Evolutionary conservation across 164 flowering plant species (phyloP).

Genomic region (Akebia trifoliata): DNA sequence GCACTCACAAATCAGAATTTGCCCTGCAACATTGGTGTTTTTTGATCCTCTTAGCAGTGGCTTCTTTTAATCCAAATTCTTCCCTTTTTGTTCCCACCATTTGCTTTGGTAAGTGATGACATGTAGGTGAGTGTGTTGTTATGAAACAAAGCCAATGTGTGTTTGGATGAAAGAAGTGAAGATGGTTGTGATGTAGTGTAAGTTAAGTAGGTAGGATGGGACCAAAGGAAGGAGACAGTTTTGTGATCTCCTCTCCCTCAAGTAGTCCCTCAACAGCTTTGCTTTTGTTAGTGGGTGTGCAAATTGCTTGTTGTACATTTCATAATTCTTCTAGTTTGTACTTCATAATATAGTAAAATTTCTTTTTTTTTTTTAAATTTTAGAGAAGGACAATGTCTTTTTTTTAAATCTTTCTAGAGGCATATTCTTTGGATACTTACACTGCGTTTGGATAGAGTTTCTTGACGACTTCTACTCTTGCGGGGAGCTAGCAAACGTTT

Average conservation of each 20-base stretch:
- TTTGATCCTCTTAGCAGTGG: neutral
- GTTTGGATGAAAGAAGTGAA: neutral
- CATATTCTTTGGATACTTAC: too few species aligned
- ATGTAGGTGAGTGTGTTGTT: neutral
- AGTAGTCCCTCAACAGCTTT: constrained; percentile 1
- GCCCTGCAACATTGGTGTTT: neutral
- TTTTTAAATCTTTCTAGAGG: too few species aligned
- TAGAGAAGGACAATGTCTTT: too few species aligned
- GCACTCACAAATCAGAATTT: neutral
- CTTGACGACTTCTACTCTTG: too few species aligned
- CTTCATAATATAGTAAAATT: too few species aligned
- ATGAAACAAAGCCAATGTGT: neutral
- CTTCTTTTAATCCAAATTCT: neutral
- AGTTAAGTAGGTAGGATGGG: too few species aligned
- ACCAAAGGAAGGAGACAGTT: constrained; percentile 13
- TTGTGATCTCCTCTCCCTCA: constrained; percentile 14
- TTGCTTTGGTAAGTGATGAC: too few species aligned
- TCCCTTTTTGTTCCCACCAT: neutral
- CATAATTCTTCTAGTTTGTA: neutral
- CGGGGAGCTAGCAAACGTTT: too few species aligned
- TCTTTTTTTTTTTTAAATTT: too few species aligned
- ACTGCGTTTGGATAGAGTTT: too few species aligned
- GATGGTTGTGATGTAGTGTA: too few species aligned
- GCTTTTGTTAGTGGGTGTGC: neutral
- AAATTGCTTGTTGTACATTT: neutral